Evolutionary conservation across 1,284 basidiomycete genomes (phyloP).

Genomic region (Cystobasidium sp.): DNA sequence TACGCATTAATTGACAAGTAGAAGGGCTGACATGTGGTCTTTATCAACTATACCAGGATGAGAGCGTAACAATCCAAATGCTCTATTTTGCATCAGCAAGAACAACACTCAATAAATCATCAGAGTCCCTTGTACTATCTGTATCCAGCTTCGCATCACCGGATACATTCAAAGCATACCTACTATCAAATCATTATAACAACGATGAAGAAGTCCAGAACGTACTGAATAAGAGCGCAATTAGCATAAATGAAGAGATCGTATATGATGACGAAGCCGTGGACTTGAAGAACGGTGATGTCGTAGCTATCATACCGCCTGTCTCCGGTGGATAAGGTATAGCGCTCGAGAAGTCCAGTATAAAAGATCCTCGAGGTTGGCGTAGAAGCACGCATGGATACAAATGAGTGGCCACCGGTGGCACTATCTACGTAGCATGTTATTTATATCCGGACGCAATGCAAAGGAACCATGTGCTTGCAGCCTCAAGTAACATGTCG

Average conservation of each 20-base stretch:
- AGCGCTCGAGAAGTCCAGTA: not conserved
- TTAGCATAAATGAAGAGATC: constrained; percentile 80
- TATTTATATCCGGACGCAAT: no score
- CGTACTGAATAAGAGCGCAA: constrained; percentile 67
- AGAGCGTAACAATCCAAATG: constrained; percentile 55
- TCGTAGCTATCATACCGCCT: constrained; percentile 77
- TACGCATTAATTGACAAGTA: no score
- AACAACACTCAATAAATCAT: constrained; percentile 66
- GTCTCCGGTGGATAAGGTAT: constrained; percentile 71
- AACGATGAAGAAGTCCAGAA: constrained; percentile 59
- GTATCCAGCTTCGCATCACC: constrained; percentile 61
- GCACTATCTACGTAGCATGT: no score
- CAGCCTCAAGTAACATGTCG: no score
- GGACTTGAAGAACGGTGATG: constrained; percentile 70
- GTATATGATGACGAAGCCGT: constrained; percentile 65
- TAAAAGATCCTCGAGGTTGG: not conserved
- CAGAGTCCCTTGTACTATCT: constrained; percentile 62
- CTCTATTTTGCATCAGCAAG: constrained; percentile 80
- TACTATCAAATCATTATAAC: constrained; percentile 63
- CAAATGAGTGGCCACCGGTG: no score
- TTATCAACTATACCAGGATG: not conserved
- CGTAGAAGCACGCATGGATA: not conserved
- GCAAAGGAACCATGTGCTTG: no score
- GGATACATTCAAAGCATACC: constrained; percentile 59
- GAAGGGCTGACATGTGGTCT: no score